phyloP scores from a whole-genome alignment of 306 rosid genomes.

The Citrullus colocynthis region DNA sequence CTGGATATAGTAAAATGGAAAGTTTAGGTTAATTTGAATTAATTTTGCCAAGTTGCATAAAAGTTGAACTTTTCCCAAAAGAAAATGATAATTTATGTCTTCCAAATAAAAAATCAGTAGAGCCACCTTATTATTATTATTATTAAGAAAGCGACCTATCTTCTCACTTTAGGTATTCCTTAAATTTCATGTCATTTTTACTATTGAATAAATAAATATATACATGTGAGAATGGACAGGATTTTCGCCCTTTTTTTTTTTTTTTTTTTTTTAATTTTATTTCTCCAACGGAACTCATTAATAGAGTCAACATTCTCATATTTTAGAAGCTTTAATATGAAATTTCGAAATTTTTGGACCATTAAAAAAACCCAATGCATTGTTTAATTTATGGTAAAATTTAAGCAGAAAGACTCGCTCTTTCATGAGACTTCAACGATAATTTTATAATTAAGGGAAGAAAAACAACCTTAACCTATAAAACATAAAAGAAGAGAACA shows the following conservation, averaged over 20 bases:
- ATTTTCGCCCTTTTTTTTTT: neutral
- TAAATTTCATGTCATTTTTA: neutral
- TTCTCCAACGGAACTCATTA: neutral
- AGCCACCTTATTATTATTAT: neutral
- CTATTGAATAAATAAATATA: neutral
- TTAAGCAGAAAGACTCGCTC: no score
- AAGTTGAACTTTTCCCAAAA: neutral
- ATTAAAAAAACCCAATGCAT: neutral
- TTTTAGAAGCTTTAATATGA: neutral
- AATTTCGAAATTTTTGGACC: neutral
- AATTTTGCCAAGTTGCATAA: neutral
- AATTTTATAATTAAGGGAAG: no score
- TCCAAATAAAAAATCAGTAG: neutral
- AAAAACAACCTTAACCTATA: no score
- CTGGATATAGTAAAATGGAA: neutral
- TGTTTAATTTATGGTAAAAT: no score
- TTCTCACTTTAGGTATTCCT: neutral
- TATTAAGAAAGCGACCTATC: neutral
- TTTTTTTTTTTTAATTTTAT: no score
- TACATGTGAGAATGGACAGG: neutral
- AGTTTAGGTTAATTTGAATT: neutral
- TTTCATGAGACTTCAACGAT: no score
- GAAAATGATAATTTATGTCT: neutral
- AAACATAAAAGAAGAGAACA: no score
- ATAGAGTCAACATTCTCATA: neutral